Evolutionary conservation across 2,329 filamentous ascomycete genomes (phyloP).

Genomic region (Ophidiomyces ophidiicola): DNA sequence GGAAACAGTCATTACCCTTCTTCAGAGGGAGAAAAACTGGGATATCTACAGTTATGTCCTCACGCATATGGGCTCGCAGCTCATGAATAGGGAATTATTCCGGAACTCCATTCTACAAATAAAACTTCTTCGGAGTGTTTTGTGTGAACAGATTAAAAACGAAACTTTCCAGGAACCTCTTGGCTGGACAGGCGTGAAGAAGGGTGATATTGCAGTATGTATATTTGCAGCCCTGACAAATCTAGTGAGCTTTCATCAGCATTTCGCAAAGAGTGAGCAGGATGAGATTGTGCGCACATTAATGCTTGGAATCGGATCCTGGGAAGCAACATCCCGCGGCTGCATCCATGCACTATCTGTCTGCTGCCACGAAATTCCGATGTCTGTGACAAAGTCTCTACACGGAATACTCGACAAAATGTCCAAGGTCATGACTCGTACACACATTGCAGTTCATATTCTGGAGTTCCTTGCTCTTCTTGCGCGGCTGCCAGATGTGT

Average conservation of each 20-base stretch:
- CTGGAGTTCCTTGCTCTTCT: slow-evolving; percentile 88
- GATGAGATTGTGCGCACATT: slow-evolving; percentile 84
- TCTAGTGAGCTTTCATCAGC: slow-evolving; percentile 77
- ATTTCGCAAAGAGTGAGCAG: slow-evolving; percentile 72
- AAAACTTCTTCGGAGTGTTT: slow-evolving; percentile 57
- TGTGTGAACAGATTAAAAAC: slow-evolving; percentile 73
- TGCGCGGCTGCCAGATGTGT: slow-evolving; percentile 70
- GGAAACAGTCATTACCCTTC: slow-evolving; percentile 60
- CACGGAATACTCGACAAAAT: slow-evolving; percentile 83
- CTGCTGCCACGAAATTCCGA: slow-evolving; percentile 86
- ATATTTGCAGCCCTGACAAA: slow-evolving; percentile 78
- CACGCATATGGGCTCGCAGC: slow-evolving; percentile 71
- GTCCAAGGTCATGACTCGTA: slow-evolving; percentile 90
- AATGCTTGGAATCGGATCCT: slow-evolving; percentile 67
- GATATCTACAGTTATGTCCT: slow-evolving; percentile 85
- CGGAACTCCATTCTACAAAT: slow-evolving; percentile 60
- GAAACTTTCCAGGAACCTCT: slow-evolving; percentile 74
- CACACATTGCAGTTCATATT: slow-evolving; percentile 84
- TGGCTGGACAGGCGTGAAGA: slow-evolving; percentile 62
- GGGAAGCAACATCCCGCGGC: slow-evolving; percentile 75
- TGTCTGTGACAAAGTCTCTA: slow-evolving; percentile 73
- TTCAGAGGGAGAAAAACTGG: slow-evolving; percentile 69
- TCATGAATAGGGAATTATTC: slow-evolving; percentile 83
- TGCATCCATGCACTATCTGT: slow-evolving; percentile 93
- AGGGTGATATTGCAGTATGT: slow-evolving; percentile 78